Conservation (phyloP, 176 grass and related monocot genomes). For the Aegilops bicornis region DNA sequence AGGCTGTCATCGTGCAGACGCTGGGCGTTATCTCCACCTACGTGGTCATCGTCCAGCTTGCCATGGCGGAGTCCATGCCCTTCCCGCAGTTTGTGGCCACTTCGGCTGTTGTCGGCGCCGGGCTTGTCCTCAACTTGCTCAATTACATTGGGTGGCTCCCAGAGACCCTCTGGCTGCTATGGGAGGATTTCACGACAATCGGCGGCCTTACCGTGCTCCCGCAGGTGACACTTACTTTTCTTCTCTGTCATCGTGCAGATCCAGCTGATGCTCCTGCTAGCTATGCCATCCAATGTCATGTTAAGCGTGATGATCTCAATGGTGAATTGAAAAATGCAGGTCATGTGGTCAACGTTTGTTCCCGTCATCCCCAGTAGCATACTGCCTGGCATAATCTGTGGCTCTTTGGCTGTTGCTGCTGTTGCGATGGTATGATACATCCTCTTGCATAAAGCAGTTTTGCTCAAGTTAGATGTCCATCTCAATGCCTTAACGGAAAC, state of each 20-base stretch:
- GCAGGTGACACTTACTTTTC: slow-evolving; percentile 46
- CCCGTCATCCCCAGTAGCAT: slow-evolving; percentile 87
- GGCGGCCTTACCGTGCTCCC: slow-evolving; percentile 82
- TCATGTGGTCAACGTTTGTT: slow-evolving; percentile 99
- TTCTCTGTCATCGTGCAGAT: background rate
- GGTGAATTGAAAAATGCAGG: slow-evolving; percentile 43
- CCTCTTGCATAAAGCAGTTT: slow-evolving; percentile 11
- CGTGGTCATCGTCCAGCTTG: slow-evolving; percentile 78
- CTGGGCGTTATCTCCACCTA: slow-evolving; percentile 83
- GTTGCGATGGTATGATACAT: slow-evolving; percentile 59
- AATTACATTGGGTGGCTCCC: slow-evolving; percentile 80
- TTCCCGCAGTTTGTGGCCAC: slow-evolving; percentile 71
- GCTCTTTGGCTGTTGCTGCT: slow-evolving; percentile 56
- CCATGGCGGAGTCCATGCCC: slow-evolving; percentile 80
- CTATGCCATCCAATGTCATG: background rate
- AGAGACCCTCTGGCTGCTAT: slow-evolving; percentile 60
- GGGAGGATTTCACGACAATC: slow-evolving; percentile 92
- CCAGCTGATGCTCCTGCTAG: background rate
- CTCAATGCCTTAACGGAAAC: background rate
- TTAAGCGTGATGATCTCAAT: background rate
- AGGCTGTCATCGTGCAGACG: slow-evolving; percentile 80
- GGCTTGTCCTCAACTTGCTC: slow-evolving; percentile 81
- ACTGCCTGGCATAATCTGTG: slow-evolving; percentile 69
- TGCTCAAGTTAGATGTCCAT: background rate
- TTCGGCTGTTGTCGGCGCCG: slow-evolving; percentile 49